Evolutionary conservation across 2,329 filamentous ascomycete species (phyloP), one percentile per base, ranked within the genome.

Genomic region (Ophiosphaerella narmari): DNA sequence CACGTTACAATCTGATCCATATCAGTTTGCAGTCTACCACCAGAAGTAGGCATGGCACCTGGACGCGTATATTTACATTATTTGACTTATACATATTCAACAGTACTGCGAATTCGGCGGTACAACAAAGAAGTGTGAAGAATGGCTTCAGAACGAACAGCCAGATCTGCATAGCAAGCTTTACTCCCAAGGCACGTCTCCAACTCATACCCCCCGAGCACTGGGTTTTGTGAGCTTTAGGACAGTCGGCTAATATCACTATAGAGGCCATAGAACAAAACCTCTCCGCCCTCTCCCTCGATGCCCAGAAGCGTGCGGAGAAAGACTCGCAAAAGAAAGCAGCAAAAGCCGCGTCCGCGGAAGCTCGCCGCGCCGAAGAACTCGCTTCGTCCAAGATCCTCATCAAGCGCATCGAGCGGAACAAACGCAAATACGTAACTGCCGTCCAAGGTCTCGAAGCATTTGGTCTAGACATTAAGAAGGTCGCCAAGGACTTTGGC

Each of bases 31-130:
- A 81, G 79, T 57, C 74, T 88, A 57, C 85, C 85, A 54, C 84
- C 85, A 64, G 85, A 88, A 83, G 84, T 86, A 85, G 73, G 78
- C 77, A 77, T 59, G 76, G 56, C 48, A 53, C 61, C 52, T 40
- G 39, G 47, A 50, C 54, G 43, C 51, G 52, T 43, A 16, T 7
- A 23, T 4, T 40, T 2, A 13, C 39, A 14, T 24, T 35, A 5
- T 36, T 26, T 3, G 18, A 40, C 57, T 68, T 36, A 69, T 36
- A 13, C 5, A 8, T n/a, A 18, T 24, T 7, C 12, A 6, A 32
- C 77, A 97, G 94, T 99, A 97, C 79, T 99, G 94, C 80, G 94
- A 99, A 78, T 97, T 97, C 76, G 94, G 94, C 70, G 93, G 92
- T 59, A 97, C 92, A 34, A 87, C 89, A 21, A 96, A 91, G 77